Conservation (phyloP, 108 stramenopile genomes). For the Conticribra weissflogii region DNA sequence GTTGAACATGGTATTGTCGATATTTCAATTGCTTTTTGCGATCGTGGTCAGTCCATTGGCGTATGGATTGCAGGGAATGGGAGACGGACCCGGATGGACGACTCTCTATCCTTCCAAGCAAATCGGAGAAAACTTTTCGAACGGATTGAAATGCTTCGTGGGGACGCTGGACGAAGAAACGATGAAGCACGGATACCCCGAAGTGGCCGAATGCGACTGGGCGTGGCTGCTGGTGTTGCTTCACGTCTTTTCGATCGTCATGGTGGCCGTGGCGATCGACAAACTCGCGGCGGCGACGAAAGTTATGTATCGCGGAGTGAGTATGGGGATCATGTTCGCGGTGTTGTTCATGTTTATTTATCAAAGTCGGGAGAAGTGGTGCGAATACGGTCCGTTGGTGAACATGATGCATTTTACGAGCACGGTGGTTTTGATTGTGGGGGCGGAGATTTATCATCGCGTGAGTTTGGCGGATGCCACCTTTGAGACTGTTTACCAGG, state of each 20-base stretch:
- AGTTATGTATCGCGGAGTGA: conserved; percentile 83
- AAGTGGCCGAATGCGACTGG: conserved; percentile 62
- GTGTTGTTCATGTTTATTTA: conserved; percentile 72
- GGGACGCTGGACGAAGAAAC: conserved; percentile 65
- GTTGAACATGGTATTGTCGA: conserved; percentile 71
- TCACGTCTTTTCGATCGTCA: conserved; percentile 74
- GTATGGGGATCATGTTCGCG: conserved; percentile 78
- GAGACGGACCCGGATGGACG: conserved; percentile 61
- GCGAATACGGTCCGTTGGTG: conserved; percentile 71
- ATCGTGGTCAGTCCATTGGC: conserved; percentile 79
- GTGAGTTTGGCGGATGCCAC: conserved; percentile 67
- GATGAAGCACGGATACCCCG: conserved; percentile 55
- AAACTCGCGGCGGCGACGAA: conserved; percentile 70
- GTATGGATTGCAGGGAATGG: conserved; percentile 76
- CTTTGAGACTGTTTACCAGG: conserved; percentile 85
- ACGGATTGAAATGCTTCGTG: conserved; percentile 78
- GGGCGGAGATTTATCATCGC: conserved; percentile 85
- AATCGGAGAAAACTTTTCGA: conserved; percentile 67
- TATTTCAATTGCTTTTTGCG: conserved; percentile 79
- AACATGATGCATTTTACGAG: conserved; percentile 71
- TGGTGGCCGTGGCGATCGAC: conserved; percentile 80
- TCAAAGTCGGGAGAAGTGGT: conserved; percentile 67
- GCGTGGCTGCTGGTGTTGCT: conserved; percentile 55
- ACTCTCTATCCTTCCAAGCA: conserved; percentile 68
- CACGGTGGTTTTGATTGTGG: conserved; percentile 68